Evolutionary conservation across 495 filamentous ascomycete species (phyloP), one percentile per base, ranked within the genome.

Genomic region (Halenospora varia): DNA sequence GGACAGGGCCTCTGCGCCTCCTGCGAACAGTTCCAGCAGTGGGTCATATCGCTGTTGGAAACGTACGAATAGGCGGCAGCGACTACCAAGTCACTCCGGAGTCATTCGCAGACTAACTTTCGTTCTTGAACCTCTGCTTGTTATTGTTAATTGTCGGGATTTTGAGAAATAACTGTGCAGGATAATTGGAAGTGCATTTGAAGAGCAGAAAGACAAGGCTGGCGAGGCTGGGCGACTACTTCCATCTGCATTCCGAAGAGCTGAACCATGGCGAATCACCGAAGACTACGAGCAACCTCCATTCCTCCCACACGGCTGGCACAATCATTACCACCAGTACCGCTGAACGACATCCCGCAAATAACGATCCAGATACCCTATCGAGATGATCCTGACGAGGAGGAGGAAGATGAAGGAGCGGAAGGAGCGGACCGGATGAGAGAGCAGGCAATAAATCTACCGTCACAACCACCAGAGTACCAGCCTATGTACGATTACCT

Each of bases 401-500:
- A 62, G 2, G 25, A 45, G 18, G 35, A 51, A 11, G 17, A 18
- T 4, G 59, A 42, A 35, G 20, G 25, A 19, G 19, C 20, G n/a
- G 24, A 51, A 18, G 39, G 20, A 40, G 13, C n/a, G 10, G 10
- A 17, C 17, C 2, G 19, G 13, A 10, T 26, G 23, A 29, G 13
- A 35, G 23, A 35, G 13, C 29, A 35, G 29, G 13, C 29, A 13
- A 35, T 35, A 35, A 13, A 35, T 8, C 3, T 15, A 45, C 35
- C 35, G 10, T 45, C 39, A 13, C 17, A 22, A 20, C 60, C 60
- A 4, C 62, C 62, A 2, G 48, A 48, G 2, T 65, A 65, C 48
- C 50, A 65, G 19, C 62, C 62, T 0, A 65, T 65, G 62, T 57
- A 59, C 52, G 62, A 65, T 26, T 65, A 65, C 48, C 56, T 65